phyloP scores from a whole-genome alignment of 331 rosid species.

The Acacia pycnantha region DNA sequence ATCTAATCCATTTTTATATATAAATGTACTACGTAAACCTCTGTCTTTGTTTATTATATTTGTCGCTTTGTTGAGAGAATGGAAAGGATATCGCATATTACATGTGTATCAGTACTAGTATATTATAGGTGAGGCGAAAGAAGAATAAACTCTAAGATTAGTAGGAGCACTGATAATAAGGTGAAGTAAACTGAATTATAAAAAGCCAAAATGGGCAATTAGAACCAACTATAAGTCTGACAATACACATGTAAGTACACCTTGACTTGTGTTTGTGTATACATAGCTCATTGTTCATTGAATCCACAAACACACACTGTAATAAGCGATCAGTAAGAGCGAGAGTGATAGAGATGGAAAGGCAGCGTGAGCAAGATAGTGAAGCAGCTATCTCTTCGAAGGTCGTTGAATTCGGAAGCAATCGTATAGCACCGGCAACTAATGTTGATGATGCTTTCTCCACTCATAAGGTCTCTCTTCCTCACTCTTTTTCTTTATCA shows the following conservation, averaged over 20 bases:
- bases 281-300: neutral
- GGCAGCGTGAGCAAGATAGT: neutral
- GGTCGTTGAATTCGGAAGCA: constrained; percentile 24
- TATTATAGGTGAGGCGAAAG: neutral
- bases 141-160: neutral
- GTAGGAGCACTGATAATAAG: neutral
- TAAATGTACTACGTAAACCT: too few relatives aligned
- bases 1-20: neutral
- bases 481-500: neutral
- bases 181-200: neutral
- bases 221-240: neutral
- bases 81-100: neutral
- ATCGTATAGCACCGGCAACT: constrained; percentile 42
- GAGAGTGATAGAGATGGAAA: neutral
- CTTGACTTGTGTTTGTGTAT: neutral
- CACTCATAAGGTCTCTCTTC: constrained; percentile 38
- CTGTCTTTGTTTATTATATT: neutral
- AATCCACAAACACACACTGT: neutral
- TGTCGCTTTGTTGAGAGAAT: neutral
- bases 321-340: neutral
- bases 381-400: neutral
- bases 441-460: neutral
- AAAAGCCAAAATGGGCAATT: neutral
- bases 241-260: neutral
- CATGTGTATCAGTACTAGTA: too few relatives aligned